Conservation (phyloP, 2,329 filamentous ascomycete species). For the Xylariomycetidae sp. region DNA sequence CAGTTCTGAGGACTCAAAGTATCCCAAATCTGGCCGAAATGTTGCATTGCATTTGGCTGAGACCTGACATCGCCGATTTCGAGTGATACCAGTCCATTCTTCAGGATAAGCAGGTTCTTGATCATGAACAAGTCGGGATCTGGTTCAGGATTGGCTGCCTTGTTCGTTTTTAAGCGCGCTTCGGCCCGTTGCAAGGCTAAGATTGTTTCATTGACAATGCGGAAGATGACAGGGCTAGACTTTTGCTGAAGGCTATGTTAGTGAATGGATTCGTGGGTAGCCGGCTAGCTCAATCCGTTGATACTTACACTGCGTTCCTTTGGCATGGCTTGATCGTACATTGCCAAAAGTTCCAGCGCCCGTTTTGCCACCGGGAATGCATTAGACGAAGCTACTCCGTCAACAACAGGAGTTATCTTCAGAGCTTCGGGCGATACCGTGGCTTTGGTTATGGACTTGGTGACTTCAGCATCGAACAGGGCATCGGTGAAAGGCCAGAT, state of each 20-base stretch:
- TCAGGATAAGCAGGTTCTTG: constrained; percentile 88
- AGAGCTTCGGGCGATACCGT: constrained; percentile 40
- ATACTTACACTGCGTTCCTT: constrained; percentile 56
- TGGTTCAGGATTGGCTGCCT: constrained; percentile 43
- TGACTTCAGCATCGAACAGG: constrained; percentile 49
- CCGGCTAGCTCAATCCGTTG: too few species aligned
- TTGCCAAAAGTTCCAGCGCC: constrained; percentile 51
- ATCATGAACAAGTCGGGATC: constrained; percentile 90
- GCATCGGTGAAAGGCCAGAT: constrained; percentile 52
- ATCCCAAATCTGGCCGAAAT: constrained; percentile 61
- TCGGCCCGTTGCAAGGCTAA: constrained; percentile 74
- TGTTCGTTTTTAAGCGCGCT: constrained; percentile 58
- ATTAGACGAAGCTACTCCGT: constrained; percentile 47
- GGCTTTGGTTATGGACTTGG: constrained; percentile 47
- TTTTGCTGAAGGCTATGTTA: constrained; percentile 41
- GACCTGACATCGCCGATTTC: constrained; percentile 72
- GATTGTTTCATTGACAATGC: constrained; percentile 85
- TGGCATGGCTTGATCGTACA: constrained; percentile 60
- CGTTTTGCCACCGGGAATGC: constrained; percentile 52
- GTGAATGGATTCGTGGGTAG: constrained; percentile 16
- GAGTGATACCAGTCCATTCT: constrained; percentile 91
- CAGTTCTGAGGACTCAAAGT: constrained; percentile 52
- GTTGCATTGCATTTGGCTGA: constrained; percentile 47
- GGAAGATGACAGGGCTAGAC: constrained; percentile 52
- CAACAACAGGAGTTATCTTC: constrained; percentile 43